These are phyloP conservation scores for Starmera caribaea DNA, from an alignment of 805 yeast genomes.

Conservation along the genomic window DNA sequence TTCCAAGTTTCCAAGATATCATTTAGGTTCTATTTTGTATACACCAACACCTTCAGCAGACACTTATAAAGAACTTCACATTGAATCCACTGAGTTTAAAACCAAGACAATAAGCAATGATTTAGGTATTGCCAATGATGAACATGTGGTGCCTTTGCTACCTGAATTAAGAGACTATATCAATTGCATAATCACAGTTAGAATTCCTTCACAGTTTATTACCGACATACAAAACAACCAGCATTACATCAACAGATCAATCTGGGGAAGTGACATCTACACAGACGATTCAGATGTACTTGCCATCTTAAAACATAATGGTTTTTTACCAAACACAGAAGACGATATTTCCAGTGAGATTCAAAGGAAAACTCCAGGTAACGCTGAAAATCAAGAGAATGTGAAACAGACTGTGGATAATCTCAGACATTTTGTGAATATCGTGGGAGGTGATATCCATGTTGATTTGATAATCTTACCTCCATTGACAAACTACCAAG, in stretches of 20 bases:
- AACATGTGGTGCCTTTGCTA: conserved; percentile 15
- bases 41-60: conserved; percentile 43
- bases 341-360: conserved; percentile 10
- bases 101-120: neutral
- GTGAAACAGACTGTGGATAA: conserved; percentile 20
- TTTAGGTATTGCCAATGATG: conserved; percentile 1
- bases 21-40: conserved; percentile 50
- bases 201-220: conserved; percentile 18
- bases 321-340: conserved; percentile 38
- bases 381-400: conserved; percentile 21
- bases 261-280: conserved; percentile 92
- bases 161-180: conserved; percentile 29
- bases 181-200: conserved; percentile 26
- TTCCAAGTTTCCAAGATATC: conserved; percentile 30
- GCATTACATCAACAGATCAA: conserved; percentile 20
- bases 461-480: conserved; percentile 50
- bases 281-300: conserved; percentile 90
- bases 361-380: conserved; percentile 31
- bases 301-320: conserved; percentile 65
- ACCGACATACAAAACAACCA: conserved; percentile 15
- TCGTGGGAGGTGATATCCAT: conserved; percentile 24
- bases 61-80: conserved; percentile 16
- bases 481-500: conserved; percentile 49
- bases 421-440: conserved; percentile 16
- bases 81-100: conserved; percentile 1